Evolutionary conservation across 2,329 filamentous ascomycete genomes (phyloP).

Genomic region (Monosporascus sp.): DNA sequence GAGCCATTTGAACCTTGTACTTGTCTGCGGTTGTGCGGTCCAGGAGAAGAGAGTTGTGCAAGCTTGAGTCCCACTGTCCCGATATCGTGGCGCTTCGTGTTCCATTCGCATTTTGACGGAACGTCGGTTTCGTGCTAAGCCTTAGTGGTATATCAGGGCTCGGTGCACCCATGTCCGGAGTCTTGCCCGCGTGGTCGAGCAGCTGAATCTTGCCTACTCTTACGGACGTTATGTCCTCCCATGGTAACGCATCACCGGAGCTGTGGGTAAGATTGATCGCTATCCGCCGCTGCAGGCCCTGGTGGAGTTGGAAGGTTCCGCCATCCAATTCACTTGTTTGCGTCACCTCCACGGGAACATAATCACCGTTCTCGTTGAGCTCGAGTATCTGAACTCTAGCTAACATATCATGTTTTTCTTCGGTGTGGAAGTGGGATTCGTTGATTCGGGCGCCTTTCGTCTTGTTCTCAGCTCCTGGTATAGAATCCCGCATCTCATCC

Average conservation of each 20-base stretch:
- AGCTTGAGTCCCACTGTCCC: constrained; percentile 95
- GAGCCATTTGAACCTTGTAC: constrained; percentile 80
- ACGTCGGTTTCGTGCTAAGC: constrained; percentile 69
- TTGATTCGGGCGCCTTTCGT: constrained; percentile 65
- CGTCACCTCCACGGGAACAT: constrained; percentile 86
- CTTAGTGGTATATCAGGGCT: constrained; percentile 73
- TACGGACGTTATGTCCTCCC: constrained; percentile 75
- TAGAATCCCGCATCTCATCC: constrained; percentile 92
- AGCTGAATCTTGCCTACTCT: constrained; percentile 78
- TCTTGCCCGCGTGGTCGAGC: constrained; percentile 79
- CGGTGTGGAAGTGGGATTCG: constrained; percentile 87
- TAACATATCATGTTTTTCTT: constrained; percentile 92
- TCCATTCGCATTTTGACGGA: constrained; percentile 83
- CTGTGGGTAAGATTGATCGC: constrained; percentile 86
- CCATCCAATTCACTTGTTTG: constrained; percentile 77
- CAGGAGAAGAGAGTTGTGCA: constrained; percentile 88
- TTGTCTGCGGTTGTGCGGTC: constrained; percentile 91
- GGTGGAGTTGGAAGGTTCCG: constrained; percentile 93
- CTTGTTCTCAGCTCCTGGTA: constrained; percentile 52
- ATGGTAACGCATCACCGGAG: constrained; percentile 81
- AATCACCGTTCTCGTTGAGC: constrained; percentile 84
- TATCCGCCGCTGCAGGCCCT: constrained; percentile 85
- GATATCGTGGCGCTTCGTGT: constrained; percentile 79
- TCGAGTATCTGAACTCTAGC: constrained; percentile 84
- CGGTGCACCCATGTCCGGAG: constrained; percentile 68